Evolutionary conservation across 1,284 basidiomycete species (phyloP), one percentile per base, ranked within the genome.

Genomic region (Leccinum subrobustum): DNA sequence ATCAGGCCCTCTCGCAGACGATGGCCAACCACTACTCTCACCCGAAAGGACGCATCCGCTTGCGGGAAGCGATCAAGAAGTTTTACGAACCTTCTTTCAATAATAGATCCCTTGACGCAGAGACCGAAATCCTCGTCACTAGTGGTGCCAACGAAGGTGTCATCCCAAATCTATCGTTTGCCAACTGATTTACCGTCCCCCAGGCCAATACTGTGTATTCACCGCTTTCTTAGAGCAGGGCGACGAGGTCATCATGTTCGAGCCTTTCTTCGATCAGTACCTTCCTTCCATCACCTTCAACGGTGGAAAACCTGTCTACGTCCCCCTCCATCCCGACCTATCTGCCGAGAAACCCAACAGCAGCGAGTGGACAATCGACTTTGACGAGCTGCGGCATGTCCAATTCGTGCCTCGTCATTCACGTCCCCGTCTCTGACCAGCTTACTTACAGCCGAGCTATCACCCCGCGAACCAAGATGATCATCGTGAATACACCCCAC

Each of bases 261-360:
- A 99, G 78, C 96, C 94, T 5, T 96, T 95, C 82, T 98, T 98
- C 72, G 96, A 98, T 73, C 97, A 99, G 76, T 99, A 98, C 78
- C 85, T 92, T 63, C 90, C 94, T 39, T 93, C 92, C 8, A 88
- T 97, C 59, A 92, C 88, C 27, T 97, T 97, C 84, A 95, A 97
- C 70, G 92, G 91, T 33, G 96, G 95, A 52, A 89, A 87, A 59
- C 95, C 96, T 8, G 89, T 98, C 54, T 99, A 94, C 71, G 93
- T 99, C 6, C 96, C 97, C 3, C 82, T 99, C 14, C 93, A 97
- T 66, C 96, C 97, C 0, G 92, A 93, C 14, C 74, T 80, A 1
- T 74, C 79, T 2, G 77, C 78, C 56, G 76, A 80, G 56, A 76
- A 77, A 27, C 84, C 85, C 52, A 88, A 86, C 27, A 89, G 89